A percentile compares a stretch with the other conserved stretches of the same genome.
phyloP scores from a whole-genome alignment of 257 asterid species.

The Rubia yunnanensis region DNA sequence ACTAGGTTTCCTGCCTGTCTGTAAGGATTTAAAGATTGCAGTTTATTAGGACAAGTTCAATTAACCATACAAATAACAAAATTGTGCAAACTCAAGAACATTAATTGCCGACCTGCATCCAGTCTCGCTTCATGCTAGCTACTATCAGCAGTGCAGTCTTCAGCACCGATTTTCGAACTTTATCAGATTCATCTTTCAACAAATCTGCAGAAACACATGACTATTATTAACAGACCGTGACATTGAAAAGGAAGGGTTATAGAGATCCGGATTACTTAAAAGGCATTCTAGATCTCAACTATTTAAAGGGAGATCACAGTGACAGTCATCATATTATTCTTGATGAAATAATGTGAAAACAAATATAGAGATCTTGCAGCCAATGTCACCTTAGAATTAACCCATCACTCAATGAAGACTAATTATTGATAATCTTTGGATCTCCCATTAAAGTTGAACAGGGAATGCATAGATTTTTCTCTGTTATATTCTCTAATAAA shows the following conservation, averaged over 20 bases:
- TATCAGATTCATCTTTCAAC: not conserved
- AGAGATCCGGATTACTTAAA: not conserved
- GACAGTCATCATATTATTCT: no score
- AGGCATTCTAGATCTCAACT: not conserved
- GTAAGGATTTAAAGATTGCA: conserved; percentile 12
- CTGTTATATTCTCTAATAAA: not conserved
- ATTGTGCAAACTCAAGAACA: not conserved
- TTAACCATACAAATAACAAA: not conserved
- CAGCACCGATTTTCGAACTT: conserved; percentile 5
- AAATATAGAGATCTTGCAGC: not conserved
- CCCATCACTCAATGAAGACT: not conserved
- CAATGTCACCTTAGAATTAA: not conserved
- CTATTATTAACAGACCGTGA: no score
- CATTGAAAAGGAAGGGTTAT: not conserved
- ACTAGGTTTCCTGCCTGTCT: conserved; percentile 98
- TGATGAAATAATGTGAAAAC: not conserved
- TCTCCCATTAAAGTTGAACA: not conserved
- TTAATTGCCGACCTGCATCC: conserved; percentile 58
- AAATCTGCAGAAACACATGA: not conserved
- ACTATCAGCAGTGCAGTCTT: conserved; percentile 31
- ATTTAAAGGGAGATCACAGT: not conserved
- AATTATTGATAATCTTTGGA: not conserved
- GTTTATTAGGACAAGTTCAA: not conserved
- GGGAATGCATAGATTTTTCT: not conserved
- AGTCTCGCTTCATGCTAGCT: conserved; percentile 87